Conservation (phyloP, 371 early-diverging fungal genomes). For the Zopfochytrium polystomum region DNA sequence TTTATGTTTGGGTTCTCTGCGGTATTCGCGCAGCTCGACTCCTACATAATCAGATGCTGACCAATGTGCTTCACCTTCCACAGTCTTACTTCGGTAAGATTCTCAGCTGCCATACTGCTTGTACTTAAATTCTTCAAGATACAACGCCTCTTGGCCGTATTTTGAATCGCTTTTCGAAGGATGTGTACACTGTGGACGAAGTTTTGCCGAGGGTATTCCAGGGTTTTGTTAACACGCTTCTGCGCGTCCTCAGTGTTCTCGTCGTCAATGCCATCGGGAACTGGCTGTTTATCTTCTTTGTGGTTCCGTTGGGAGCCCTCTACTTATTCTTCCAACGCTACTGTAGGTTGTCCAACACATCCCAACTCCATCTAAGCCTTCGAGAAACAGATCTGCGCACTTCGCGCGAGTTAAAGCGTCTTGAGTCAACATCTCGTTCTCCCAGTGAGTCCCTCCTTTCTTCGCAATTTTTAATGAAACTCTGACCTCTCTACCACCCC, state of each 20-base stretch:
- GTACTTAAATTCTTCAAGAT: conserved; percentile 57
- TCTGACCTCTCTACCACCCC: conserved; percentile 66
- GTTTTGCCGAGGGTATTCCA: conserved; percentile 40
- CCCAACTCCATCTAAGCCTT: conserved; percentile 33
- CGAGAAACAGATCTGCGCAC: conserved; percentile 56
- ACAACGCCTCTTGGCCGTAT: conserved; percentile 78
- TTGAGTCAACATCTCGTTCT: conserved; percentile 63
- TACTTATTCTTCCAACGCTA: conserved; percentile 49
- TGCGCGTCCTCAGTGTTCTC: conserved; percentile 41
- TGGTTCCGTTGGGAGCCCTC: conserved; percentile 41
- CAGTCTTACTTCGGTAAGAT: conserved; percentile 89
- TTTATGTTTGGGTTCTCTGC: conserved; percentile 78
- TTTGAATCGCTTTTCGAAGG: conserved; percentile 83
- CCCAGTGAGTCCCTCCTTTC: conserved; percentile 44
- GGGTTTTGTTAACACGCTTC: conserved; percentile 46
- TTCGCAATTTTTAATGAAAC: conserved; percentile 54
- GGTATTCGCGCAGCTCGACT: conserved; percentile 49
- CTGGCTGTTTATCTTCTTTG: conserved; percentile 41
- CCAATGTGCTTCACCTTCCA: conserved; percentile 63
- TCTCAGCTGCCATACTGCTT: conserved; percentile 72
- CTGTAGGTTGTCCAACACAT: no score
- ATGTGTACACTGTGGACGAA: conserved; percentile 63
- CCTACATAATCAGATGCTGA: conserved; percentile 37
- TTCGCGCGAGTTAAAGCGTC: conserved; percentile 74
- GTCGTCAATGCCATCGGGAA: conserved; percentile 43